Conservation (phyloP, 345 rosid species). For the Fremontodendron californicum region DNA sequence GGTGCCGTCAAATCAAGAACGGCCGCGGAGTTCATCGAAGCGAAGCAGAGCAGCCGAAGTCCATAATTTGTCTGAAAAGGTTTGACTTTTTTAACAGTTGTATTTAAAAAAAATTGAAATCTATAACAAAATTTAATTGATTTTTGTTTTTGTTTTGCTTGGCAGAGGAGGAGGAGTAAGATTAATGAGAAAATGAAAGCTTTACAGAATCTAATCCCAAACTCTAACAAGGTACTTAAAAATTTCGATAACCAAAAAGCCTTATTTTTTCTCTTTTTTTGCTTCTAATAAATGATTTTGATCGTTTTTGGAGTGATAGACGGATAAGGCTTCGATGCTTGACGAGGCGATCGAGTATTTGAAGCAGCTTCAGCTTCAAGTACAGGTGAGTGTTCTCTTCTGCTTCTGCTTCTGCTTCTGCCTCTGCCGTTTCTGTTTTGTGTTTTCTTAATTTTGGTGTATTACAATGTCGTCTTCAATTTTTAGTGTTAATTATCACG, state of each 20-base stretch:
- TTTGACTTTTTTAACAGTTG: conserved; percentile 13
- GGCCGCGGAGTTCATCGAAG: conserved; percentile 48
- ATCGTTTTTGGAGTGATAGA: conserved; percentile 29
- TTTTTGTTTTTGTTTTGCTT: conserved; percentile 12
- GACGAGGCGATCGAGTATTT: conserved; percentile 80
- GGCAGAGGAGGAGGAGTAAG: conserved; percentile 69
- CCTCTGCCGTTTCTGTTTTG: conserved; percentile 9
- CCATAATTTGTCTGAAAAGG: conserved; percentile 82
- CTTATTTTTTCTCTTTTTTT: background rate
- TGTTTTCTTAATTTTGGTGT: background rate
- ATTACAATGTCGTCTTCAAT: background rate
- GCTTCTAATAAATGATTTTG: background rate
- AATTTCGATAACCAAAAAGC: background rate
- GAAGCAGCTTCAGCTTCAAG: conserved; percentile 85
- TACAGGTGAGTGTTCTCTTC: conserved; percentile 43
- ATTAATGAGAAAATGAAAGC: conserved; percentile 87
- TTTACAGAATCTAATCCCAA: conserved; percentile 68
- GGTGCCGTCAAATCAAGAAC: conserved; percentile 28
- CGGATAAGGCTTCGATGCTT: conserved; percentile 88
- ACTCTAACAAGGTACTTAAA: conserved; percentile 60
- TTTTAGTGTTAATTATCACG: background rate
- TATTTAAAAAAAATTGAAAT: too few species aligned
- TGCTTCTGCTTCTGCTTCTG: background rate
- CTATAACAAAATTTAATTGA: background rate
- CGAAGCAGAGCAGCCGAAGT: conserved; percentile 69